These are phyloP conservation scores for Kokia cookei DNA, from an alignment of 441 rosid genomes.

Conservation along the genomic window DNA sequence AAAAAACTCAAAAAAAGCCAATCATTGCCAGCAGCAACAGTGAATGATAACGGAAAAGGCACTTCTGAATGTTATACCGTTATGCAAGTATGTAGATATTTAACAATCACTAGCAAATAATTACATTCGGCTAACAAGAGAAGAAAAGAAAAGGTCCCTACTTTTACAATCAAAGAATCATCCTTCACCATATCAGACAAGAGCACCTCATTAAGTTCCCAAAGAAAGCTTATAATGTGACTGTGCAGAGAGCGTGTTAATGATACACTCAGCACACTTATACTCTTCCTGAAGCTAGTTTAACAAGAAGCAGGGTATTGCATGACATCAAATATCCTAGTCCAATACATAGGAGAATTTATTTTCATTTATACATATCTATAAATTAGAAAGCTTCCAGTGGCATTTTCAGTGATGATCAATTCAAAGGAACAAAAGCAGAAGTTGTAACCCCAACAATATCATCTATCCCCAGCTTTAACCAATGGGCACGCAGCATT, in stretches of 20 bases:
- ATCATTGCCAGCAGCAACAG: background rate
- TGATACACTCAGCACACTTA: too few relatives aligned
- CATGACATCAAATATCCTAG: background rate
- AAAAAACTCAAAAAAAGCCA: slow-evolving; percentile 5
- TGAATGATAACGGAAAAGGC: background rate
- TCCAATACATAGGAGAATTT: background rate
- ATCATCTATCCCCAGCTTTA: background rate
- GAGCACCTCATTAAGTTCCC: background rate
- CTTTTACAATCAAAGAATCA: background rate
- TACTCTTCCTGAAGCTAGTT: background rate
- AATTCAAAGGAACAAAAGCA: background rate
- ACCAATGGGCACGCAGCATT: background rate
- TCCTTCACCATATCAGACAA: background rate
- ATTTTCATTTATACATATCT: background rate
- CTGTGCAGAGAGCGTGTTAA: too few relatives aligned
- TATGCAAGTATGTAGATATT: background rate
- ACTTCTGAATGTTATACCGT: background rate
- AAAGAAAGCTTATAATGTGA: background rate
- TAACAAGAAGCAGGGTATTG: background rate
- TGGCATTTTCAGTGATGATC: background rate
- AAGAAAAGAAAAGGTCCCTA: background rate
- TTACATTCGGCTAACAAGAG: background rate
- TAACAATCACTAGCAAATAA: background rate
- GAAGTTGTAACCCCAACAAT: background rate
- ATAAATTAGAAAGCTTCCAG: background rate